These are phyloP conservation scores for Auricularia sp. DNA, from an alignment of 768 basidiomycete genomes.

Conservation along the genomic window DNA sequence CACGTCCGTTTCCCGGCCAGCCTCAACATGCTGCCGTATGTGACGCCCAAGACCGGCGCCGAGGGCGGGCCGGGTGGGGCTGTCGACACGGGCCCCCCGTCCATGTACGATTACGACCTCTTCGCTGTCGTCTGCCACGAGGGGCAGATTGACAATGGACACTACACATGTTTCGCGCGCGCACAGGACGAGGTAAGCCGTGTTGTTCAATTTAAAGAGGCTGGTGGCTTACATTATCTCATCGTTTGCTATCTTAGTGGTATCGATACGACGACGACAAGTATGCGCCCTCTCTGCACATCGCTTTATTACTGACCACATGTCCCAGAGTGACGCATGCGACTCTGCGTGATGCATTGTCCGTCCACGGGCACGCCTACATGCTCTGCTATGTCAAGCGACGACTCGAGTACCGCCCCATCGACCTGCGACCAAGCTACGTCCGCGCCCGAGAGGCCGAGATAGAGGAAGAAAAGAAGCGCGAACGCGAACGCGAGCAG, in stretches of 20 bases:
- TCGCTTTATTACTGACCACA: conserved; percentile 1
- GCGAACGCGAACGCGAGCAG: conserved; percentile 29
- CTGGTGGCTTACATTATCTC: background rate
- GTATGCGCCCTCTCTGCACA: conserved; percentile 30
- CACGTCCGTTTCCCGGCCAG: conserved; percentile 72
- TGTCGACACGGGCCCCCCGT: conserved; percentile 38
- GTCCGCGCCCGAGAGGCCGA: conserved; percentile 55
- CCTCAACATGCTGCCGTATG: conserved; percentile 84
- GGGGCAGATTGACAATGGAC: conserved; percentile 88
- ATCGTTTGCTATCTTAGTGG: conserved; percentile 45
- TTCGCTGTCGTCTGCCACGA: conserved; percentile 93
- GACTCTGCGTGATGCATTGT: conserved; percentile 54
- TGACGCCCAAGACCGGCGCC: conserved; percentile 44
- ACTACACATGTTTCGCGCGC: conserved; percentile 82
- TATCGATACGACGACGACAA: conserved; percentile 93
- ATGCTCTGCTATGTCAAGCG: conserved; percentile 96
- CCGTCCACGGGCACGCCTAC: conserved; percentile 54
- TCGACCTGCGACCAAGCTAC: conserved; percentile 53
- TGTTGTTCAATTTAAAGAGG: background rate
- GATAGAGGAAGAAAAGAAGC: conserved; percentile 48
- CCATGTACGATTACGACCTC: conserved; percentile 81
- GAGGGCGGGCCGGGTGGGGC: conserved; percentile 11
- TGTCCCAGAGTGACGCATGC: conserved; percentile 55
- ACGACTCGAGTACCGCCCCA: conserved; percentile 71
- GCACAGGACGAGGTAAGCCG: conserved; percentile 70